Evolutionary conservation across 108 stramenopile genomes (phyloP).

Genomic region (Asterionellopsis glacialis): DNA sequence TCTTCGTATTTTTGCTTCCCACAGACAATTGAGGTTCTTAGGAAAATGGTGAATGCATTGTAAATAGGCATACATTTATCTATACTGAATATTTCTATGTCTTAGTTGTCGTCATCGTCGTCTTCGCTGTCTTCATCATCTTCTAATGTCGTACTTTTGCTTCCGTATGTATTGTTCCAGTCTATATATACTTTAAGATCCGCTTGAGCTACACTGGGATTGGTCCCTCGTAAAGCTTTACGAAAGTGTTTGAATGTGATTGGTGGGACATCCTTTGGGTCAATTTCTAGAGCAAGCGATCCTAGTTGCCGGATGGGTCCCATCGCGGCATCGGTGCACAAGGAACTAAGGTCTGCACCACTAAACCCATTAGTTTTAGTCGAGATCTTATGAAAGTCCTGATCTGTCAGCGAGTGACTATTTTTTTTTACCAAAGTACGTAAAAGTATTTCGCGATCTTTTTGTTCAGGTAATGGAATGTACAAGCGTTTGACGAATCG

Average conservation of each 20-base stretch:
- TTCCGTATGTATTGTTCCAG: conserved; percentile 76
- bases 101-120: conserved; percentile 21
- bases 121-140: conserved; percentile 40
- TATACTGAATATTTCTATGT: not conserved
- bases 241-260: conserved; percentile 89
- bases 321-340: conserved; percentile 93
- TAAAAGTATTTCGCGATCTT: conserved; percentile 73
- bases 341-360: conserved; percentile 90
- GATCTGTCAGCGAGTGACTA: conserved; percentile 55
- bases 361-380: conserved; percentile 84
- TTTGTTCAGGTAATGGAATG: conserved; percentile 90
- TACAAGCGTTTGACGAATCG: conserved; percentile 90
- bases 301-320: conserved; percentile 89
- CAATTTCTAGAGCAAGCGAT: conserved; percentile 49
- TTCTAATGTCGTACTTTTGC: conserved; percentile 35
- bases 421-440: conserved; percentile 81
- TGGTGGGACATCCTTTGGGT: conserved; percentile 78
- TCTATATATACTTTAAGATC: conserved; percentile 78
- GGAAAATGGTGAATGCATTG: not conserved
- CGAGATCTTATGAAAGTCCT: conserved; percentile 69
- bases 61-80: not conserved
- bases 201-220: conserved; percentile 81
- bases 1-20: conserved; percentile 65
- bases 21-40: not conserved
- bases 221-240: conserved; percentile 62